Percentiles rank a stretch among this genome's conserved stretches.
Evolutionary conservation across 352 stramenopile genomes (phyloP).

Genomic region (Globisporangium cystogenes): DNA sequence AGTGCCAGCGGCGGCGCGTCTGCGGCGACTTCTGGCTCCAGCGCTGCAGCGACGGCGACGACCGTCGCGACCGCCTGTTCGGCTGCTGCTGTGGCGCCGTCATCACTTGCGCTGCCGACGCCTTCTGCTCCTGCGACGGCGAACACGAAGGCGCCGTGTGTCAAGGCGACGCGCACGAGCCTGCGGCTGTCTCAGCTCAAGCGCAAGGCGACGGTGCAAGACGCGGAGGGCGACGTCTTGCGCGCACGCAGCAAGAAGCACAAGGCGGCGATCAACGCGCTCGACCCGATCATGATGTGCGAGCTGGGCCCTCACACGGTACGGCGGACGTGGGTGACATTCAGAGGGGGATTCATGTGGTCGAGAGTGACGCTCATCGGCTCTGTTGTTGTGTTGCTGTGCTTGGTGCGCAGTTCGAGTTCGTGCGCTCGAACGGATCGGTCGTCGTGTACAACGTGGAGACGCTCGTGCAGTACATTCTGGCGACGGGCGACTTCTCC

Average conservation of each 20-base stretch:
- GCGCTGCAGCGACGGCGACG: constrained; percentile 1
- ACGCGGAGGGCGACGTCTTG: constrained; percentile 17
- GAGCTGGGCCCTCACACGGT: constrained; percentile 75
- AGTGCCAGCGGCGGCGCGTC: no score
- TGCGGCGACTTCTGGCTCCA: background rate
- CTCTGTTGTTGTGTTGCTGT: background rate
- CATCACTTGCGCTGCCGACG: no score
- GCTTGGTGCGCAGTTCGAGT: constrained; percentile 58
- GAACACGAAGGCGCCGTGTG: background rate
- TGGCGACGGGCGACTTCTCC: constrained; percentile 85
- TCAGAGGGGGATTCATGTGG: constrained; percentile 11
- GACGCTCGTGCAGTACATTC: constrained; percentile 83
- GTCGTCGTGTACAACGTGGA: constrained; percentile 86
- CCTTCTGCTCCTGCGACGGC: background rate
- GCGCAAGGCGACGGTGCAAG: constrained; percentile 28
- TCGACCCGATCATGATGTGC: constrained; percentile 87
- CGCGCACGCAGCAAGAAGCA: constrained; percentile 36
- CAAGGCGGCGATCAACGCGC: constrained; percentile 65
- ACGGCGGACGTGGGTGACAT: constrained; percentile 5
- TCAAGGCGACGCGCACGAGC: constrained; percentile 40
- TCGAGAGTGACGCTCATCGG: constrained; percentile 9
- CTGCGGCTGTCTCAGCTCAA: constrained; percentile 54
- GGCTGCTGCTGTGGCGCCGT: background rate
- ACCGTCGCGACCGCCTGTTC: background rate
- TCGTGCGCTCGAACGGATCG: constrained; percentile 75